Base-by-base conservation (phyloP, 2,329 filamentous ascomycete species). In the Colletotrichum sp. region DNA sequence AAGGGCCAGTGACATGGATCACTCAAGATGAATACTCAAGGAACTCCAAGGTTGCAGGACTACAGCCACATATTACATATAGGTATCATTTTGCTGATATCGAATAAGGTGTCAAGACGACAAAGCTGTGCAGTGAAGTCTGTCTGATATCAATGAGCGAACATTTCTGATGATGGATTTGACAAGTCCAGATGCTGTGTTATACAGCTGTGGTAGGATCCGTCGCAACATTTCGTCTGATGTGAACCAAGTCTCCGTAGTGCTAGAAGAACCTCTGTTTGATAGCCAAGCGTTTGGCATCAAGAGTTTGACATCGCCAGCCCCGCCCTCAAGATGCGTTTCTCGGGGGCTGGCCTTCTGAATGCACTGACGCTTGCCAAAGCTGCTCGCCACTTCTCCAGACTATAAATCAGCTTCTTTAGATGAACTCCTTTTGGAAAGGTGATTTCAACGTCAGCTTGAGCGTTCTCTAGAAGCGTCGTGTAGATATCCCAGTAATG, bases 61-160 rank as follows among this genome's bases (percentile, higher is more conserved):
- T 49, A 49, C 11, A 22, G 0, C 44, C 8, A 1, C n/a, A 13
- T 5, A 13, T 2, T 13, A 0, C 9, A 0, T 5, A 44, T 5
- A 19, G 1, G 0, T 19, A 16, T 1, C 0, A 8, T n/a, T 44
- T n/a, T 11, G 6, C 16, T 15, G 0, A 16, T 4, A n/a, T n/a
- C n/a, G n/a, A n/a, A n/a, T n/a, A n/a, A n/a, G n/a, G n/a, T n/a
- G n/a, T n/a, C n/a, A n/a, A n/a, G n/a, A n/a, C 25, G 25, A 25
- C 25, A 25, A 25, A 36, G 13, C 34, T 36, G 34, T 15, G 34
- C 12, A 2, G 16, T 15, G 15, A 36, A 36, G 13, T 11, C 16
- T 13, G 34, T 36, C 34, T 15, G 6, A 36, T 36, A 15, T 36
- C 6, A 36, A 36, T 7, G 34, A 36, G 1, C 15, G 34, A 13